These are phyloP conservation scores for Eucalyptus cladocalyx DNA, from an alignment of 345 rosid genomes.

Conservation along the genomic window DNA sequence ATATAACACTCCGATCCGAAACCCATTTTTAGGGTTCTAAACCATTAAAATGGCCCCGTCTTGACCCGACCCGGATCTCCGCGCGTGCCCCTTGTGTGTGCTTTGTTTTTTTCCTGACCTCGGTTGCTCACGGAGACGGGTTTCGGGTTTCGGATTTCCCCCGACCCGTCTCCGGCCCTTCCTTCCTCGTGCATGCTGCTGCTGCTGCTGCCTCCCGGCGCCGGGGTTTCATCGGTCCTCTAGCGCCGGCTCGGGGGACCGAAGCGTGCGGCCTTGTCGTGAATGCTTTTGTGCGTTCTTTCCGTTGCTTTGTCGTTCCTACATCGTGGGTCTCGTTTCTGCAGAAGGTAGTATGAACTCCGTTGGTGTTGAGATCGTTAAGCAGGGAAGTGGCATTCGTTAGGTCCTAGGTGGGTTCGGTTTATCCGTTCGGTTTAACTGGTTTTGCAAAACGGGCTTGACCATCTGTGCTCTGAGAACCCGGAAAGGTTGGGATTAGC, in stretches of 20 bases:
- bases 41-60: background rate
- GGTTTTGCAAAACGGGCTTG: background rate
- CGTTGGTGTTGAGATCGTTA: background rate
- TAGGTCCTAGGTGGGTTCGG: background rate
- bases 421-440: background rate
- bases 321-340: background rate
- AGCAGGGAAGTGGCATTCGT: background rate
- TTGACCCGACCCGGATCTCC: background rate
- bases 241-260: background rate
- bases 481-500: background rate
- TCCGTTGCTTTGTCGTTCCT: background rate
- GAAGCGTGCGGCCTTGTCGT: background rate
- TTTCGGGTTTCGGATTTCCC: background rate
- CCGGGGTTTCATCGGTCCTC: background rate
- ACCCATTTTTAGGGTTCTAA: background rate
- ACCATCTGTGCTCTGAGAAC: background rate
- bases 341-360: background rate
- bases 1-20: background rate
- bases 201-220: background rate
- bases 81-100: background rate
- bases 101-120: background rate
- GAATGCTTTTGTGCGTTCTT: background rate
- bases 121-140: background rate
- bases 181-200: background rate
- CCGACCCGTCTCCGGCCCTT: background rate